Evolutionary conservation across 768 basidiomycete genomes (phyloP).

Genomic region (Podaxis sp.): DNA sequence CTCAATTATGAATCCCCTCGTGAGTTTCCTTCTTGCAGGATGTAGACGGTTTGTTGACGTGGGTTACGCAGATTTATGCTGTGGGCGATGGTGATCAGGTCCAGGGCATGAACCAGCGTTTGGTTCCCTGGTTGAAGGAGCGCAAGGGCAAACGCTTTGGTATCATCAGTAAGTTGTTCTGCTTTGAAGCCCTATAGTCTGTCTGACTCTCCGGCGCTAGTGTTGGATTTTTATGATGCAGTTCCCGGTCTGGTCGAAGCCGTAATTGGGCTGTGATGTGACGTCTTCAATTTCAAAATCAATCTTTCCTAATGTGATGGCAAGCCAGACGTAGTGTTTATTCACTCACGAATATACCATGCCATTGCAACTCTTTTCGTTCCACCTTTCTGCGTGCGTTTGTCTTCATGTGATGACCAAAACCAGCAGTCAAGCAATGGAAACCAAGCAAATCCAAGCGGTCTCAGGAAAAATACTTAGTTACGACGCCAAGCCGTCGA

Average conservation of each 20-base stretch:
- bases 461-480: not conserved
- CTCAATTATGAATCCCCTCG: not conserved
- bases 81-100: slow-evolving; percentile 36
- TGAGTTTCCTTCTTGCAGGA: not conserved
- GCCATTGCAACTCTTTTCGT: not conserved
- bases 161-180: slow-evolving; percentile 39
- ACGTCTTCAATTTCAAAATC: not conserved
- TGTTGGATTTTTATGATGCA: slow-evolving; percentile 49
- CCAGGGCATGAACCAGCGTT: slow-evolving; percentile 42
- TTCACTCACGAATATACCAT: not conserved
- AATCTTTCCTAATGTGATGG: not conserved
- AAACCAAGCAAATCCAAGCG: not conserved
- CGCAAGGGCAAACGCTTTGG: slow-evolving; percentile 46
- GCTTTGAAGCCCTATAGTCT: not conserved
- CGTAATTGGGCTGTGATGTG: slow-evolving; percentile 34
- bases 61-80: slow-evolving; percentile 37
- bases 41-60: not conserved
- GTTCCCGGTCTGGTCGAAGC: slow-evolving; percentile 48
- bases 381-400: not conserved
- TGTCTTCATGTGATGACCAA: no score
- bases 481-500: not conserved
- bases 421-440: not conserved
- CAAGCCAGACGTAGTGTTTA: not conserved
- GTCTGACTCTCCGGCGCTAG: slow-evolving; percentile 22
- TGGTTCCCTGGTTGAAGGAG: slow-evolving; percentile 42